phyloP scores from a whole-genome alignment of 2,329 filamentous ascomycete species.

The Dissoconium aciculare region DNA sequence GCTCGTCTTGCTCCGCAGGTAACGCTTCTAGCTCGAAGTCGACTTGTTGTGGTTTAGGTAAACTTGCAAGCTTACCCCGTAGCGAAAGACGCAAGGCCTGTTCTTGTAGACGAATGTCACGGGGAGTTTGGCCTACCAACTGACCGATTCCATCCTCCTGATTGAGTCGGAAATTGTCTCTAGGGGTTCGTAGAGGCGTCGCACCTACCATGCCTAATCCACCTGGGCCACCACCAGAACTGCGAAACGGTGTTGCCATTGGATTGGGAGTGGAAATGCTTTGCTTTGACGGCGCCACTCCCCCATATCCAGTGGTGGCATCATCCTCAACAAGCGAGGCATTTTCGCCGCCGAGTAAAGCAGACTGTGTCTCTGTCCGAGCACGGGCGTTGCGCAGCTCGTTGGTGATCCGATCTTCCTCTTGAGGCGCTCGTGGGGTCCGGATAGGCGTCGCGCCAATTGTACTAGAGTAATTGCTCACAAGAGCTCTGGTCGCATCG shows the following conservation, averaged over 20 bases:
- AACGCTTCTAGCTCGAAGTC: slow-evolving; percentile 81
- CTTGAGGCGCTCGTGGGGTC: slow-evolving; percentile 76
- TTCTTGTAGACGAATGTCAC: slow-evolving; percentile 58
- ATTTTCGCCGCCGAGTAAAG: slow-evolving; percentile 83
- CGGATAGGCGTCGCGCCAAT: slow-evolving; percentile 75
- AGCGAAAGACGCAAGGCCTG: slow-evolving; percentile 54
- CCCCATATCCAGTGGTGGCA: slow-evolving; percentile 76
- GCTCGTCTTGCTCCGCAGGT: slow-evolving; percentile 64
- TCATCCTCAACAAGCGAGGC: slow-evolving; percentile 70
- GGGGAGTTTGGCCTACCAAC: slow-evolving; percentile 57
- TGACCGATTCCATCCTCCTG: slow-evolving; percentile 50
- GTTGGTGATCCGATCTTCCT: slow-evolving; percentile 92
- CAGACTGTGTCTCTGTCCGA: slow-evolving; percentile 85
- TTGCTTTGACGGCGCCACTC: slow-evolving; percentile 65
- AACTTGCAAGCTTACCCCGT: slow-evolving; percentile 56
- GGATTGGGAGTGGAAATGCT: slow-evolving; percentile 86
- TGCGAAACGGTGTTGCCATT: slow-evolving; percentile 74
- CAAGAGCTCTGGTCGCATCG: slow-evolving; percentile 66
- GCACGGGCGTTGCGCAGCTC: slow-evolving; percentile 90
- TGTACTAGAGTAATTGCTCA: slow-evolving; percentile 73
- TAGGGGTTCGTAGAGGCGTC: slow-evolving; percentile 73
- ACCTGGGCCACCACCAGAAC: slow-evolving; percentile 32
- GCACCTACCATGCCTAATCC: slow-evolving; percentile 45
- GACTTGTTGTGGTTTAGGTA: slow-evolving; percentile 83
- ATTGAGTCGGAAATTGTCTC: slow-evolving; percentile 78